Evolutionary conservation across 2,329 filamentous ascomycete species (phyloP).

Genomic region (Plenodomus tracheiphilus): DNA sequence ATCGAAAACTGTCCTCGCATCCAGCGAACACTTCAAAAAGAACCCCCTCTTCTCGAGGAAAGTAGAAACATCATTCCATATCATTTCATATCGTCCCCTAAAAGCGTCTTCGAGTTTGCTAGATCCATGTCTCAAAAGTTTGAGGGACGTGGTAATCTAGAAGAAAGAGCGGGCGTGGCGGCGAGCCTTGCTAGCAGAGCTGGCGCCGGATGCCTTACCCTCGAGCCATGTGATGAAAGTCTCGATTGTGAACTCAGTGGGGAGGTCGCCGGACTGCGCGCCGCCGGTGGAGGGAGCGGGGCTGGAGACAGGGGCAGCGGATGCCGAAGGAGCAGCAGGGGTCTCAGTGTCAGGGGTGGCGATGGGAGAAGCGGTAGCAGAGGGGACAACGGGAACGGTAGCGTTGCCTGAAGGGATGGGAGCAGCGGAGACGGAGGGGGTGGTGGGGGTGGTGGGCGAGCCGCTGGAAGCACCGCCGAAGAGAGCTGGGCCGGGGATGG

Average conservation of each 20-base stretch:
- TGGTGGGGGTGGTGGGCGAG: constrained; percentile 16
- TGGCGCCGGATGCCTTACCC: constrained; percentile 19
- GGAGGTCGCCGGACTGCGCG: constrained; percentile 16
- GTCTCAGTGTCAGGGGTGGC: constrained; percentile 5
- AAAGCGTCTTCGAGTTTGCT: too few relatives aligned
- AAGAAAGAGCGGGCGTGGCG: constrained; percentile 34
- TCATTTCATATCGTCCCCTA: not conserved
- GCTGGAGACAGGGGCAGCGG: constrained; percentile 8
- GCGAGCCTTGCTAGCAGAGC: constrained; percentile 24
- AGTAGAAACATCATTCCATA: not conserved
- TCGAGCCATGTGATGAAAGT: constrained; percentile 41
- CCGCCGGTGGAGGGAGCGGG: constrained; percentile 18
- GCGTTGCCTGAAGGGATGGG: constrained; percentile 11
- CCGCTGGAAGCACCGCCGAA: constrained; percentile 28
- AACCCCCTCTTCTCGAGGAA: not conserved
- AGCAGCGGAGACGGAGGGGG: constrained; percentile 6
- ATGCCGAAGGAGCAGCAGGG: constrained; percentile 10
- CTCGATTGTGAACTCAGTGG: constrained; percentile 39
- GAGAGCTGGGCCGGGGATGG: constrained; percentile 50
- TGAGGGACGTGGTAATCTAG: constrained; percentile 3
- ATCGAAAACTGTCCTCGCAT: not conserved
- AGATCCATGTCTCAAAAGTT: too few relatives aligned
- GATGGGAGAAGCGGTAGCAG: constrained; percentile 10
- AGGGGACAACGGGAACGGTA: constrained; percentile 6
- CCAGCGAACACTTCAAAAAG: not conserved